Conservation (phyloP, 2,329 filamentous ascomycete genomes). For the Leptographium wingfieldii region DNA sequence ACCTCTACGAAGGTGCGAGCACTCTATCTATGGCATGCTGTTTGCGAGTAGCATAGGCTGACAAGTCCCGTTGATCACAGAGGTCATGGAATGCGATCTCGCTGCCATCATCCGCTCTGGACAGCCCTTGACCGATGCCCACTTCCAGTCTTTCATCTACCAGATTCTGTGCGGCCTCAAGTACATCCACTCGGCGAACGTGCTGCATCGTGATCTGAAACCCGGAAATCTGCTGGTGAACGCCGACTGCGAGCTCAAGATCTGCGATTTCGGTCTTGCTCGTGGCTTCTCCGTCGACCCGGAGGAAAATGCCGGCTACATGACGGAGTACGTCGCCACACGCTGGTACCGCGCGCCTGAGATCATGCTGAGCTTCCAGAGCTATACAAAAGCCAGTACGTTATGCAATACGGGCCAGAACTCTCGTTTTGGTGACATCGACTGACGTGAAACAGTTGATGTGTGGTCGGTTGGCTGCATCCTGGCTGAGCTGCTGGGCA, state of each 20-base stretch:
- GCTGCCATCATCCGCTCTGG: conserved; percentile 96
- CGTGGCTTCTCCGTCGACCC: conserved; percentile 95
- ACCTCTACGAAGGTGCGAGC: conserved; percentile 82
- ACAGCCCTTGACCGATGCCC: conserved; percentile 91
- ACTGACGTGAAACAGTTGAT: conserved; percentile 53
- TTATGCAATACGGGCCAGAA: conserved; percentile 20
- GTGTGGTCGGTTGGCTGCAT: conserved; percentile 99
- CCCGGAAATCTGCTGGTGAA: conserved; percentile 96
- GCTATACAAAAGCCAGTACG: conserved; percentile 99
- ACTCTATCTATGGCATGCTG: neutral
- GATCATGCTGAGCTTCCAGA: conserved; percentile 99
- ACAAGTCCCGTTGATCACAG: conserved; percentile 32
- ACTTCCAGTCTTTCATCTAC: conserved; percentile 99
- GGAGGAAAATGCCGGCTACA: conserved; percentile 96
- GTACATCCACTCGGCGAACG: conserved; percentile 98
- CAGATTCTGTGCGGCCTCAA: conserved; percentile 98
- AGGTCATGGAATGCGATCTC: conserved; percentile 98
- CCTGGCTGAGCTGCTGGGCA: conserved; percentile 86
- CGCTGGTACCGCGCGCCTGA: conserved; percentile 92
- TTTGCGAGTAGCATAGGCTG: neutral
- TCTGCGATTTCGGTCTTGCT: conserved; percentile 94
- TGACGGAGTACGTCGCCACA: conserved; percentile 98
- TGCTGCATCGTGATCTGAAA: conserved; percentile 92
- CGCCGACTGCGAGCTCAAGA: conserved; percentile 98
- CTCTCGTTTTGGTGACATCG: neutral